A percentile compares a stretch with the other conserved stretches of the same genome.
Conservation (phyloP, 2,329 filamentous ascomycete genomes). For the Sporothrix pallida region DNA sequence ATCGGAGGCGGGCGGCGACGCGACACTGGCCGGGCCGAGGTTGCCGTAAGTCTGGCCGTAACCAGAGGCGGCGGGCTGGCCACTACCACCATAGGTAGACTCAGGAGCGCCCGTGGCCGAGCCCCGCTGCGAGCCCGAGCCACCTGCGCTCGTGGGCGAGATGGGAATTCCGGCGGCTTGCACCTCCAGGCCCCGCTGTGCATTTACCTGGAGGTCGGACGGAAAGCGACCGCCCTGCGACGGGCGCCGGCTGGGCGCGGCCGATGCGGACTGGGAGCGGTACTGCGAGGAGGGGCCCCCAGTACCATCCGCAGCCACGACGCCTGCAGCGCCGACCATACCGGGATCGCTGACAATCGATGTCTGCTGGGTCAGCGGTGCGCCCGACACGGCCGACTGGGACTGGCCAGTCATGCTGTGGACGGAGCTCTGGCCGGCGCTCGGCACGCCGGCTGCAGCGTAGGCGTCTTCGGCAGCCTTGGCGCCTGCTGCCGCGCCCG, state of each 20-base stretch:
- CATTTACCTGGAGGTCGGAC: constrained; percentile 86
- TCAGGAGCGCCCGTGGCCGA: constrained; percentile 22
- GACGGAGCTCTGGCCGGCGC: too few relatives aligned
- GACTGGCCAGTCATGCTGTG: too few relatives aligned
- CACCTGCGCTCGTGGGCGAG: constrained; percentile 79
- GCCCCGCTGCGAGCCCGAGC: constrained; percentile 58
- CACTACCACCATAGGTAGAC: neutral
- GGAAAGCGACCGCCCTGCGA: constrained; percentile 96
- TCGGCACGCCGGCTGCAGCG: neutral
- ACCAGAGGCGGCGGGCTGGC: too few relatives aligned
- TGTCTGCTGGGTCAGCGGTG: neutral
- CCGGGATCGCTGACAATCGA: constrained; percentile 12
- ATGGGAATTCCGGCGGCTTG: constrained; percentile 64
- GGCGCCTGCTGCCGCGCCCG: neutral
- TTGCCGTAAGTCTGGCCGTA: neutral
- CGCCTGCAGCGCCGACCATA: neutral
- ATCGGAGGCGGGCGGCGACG: constrained; percentile 41
- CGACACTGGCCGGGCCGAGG: neutral
- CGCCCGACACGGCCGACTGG: neutral
- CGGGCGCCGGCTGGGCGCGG: constrained; percentile 65
- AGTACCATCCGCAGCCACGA: neutral
- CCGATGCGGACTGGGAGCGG: constrained; percentile 50
- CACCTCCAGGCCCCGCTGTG: constrained; percentile 79
- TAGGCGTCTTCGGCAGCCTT: neutral
- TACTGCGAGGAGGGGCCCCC: neutral